Base-by-base conservation (phyloP, 768 basidiomycete species). In the Russula foetens region DNA sequence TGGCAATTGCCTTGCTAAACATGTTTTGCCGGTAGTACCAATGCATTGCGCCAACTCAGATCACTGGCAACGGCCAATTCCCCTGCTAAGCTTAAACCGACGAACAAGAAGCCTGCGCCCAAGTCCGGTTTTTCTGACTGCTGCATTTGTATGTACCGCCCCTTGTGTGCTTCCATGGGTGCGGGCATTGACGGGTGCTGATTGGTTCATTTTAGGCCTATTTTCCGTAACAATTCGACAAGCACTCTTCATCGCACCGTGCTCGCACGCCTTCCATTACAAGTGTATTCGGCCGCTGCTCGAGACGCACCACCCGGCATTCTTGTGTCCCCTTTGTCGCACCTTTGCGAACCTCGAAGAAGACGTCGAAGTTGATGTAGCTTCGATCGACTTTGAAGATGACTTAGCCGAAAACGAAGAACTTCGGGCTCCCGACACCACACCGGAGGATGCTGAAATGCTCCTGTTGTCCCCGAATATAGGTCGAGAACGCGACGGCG, bases 211-310 rank as follows among this genome's bases (percentile, higher is more conserved):
- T 3, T 29, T 56, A 83, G 82, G 83, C 71, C 74, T 88, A 28
- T 99, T 96, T 76, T 76, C 84, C 24, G 93, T 98, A 0, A 88
- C 92, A 1, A 94, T 98, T 71, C 90, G 87, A 63, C 96, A 99
- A 73, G 90, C 93, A 0, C 83, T 98, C 50, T 98, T 99, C 77
- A 95, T 99, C 70, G 93, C 96, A 29, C 96, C 96, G 0, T 99
- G 96, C 74, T 94, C 92, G 1, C 96, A 99, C 72, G 86, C 93
- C 0, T 92, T 91, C 77, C 92, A 94, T 75, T 93, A 91, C 82
- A 98, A 98, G 73, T 98, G 96, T 72, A 94, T 99, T 61, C 83
- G 93, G 0, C 96, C 95, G 1, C 79, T 98, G 12, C 79, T 98
- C 45, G 82, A 90, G 66, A 74, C 81, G n/a, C 92, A 98, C 73